A percentile compares a stretch with the other conserved stretches of the same genome.
Evolutionary conservation across 2,329 filamentous ascomycete genomes (phyloP).

Genomic region (Xylariaceae sp.): DNA sequence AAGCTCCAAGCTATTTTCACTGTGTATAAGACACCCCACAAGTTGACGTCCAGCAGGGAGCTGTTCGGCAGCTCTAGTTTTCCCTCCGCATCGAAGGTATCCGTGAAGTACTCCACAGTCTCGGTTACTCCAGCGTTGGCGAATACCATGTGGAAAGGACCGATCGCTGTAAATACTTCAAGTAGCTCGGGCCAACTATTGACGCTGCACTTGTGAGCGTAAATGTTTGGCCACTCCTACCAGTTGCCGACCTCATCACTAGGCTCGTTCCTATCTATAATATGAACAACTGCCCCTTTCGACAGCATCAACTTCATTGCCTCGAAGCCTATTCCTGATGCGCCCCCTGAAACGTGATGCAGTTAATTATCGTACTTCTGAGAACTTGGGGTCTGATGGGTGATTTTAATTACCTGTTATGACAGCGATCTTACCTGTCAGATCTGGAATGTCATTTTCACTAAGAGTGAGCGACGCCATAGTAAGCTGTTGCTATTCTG

Average conservation of each 20-base stretch:
- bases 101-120: slow-evolving; percentile 40
- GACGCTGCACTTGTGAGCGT: slow-evolving; percentile 34
- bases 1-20: slow-evolving; percentile 40
- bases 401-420: no score
- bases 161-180: slow-evolving; percentile 31
- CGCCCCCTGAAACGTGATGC: no score
- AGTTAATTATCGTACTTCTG: no score
- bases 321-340: slow-evolving; percentile 6
- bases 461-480: background rate
- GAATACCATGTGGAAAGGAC: slow-evolving; percentile 40
- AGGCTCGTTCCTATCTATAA: no score
- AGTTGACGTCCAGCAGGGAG: slow-evolving; percentile 44
- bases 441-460: background rate
- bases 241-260: no score
- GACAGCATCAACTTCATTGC: background rate
- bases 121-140: slow-evolving; percentile 45
- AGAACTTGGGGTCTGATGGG: no score
- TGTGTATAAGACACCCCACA: slow-evolving; percentile 41
- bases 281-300: no score
- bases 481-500: no score
- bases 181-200: slow-evolving; percentile 37
- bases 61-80: slow-evolving; percentile 36
- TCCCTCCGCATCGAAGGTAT: slow-evolving; percentile 39
- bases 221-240: background rate
- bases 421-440: background rate